phyloP scores from a whole-genome alignment of 2,329 filamentous ascomycete species.

The Neophaeococcomyces aloes region DNA sequence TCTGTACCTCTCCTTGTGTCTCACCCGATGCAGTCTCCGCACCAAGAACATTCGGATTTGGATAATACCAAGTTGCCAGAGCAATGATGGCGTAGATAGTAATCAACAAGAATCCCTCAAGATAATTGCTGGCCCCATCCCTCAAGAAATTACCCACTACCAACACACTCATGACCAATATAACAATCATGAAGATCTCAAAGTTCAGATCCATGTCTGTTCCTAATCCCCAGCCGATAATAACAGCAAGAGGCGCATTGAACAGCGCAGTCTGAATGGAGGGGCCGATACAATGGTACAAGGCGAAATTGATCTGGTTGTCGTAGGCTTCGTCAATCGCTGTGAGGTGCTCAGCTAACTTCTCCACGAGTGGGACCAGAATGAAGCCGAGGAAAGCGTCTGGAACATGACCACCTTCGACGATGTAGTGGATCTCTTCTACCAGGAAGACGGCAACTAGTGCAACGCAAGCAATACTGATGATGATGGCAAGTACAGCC shows the following conservation, averaged over 20 bases:
- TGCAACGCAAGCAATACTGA: constrained; percentile 59
- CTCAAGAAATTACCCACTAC: constrained; percentile 79
- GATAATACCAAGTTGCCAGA: constrained; percentile 52
- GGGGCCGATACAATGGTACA: constrained; percentile 75
- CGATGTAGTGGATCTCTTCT: constrained; percentile 56
- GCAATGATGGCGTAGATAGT: constrained; percentile 53
- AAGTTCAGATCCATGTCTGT: constrained; percentile 71
- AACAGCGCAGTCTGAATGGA: constrained; percentile 84
- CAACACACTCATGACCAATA: constrained; percentile 73
- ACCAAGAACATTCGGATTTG: constrained; percentile 26
- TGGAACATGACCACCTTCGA: constrained; percentile 40
- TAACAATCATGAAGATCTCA: constrained; percentile 72
- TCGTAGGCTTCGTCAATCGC: constrained; percentile 72
- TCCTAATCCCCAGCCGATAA: constrained; percentile 69
- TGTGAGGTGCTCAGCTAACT: constrained; percentile 27
- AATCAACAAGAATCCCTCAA: constrained; percentile 74
- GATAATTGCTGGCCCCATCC: constrained; percentile 81
- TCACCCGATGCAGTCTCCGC: no score
- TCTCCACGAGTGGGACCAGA: constrained; percentile 31
- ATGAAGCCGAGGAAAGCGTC: constrained; percentile 61
- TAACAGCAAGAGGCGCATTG: constrained; percentile 71
- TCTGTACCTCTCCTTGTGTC: no score
- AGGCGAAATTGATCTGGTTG: constrained; percentile 63
- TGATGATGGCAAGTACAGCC: constrained; percentile 52
- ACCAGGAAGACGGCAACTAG: constrained; percentile 66